phyloP scores from a whole-genome alignment of 169 alveolate genomes.

The Fabrea salina region DNA sequence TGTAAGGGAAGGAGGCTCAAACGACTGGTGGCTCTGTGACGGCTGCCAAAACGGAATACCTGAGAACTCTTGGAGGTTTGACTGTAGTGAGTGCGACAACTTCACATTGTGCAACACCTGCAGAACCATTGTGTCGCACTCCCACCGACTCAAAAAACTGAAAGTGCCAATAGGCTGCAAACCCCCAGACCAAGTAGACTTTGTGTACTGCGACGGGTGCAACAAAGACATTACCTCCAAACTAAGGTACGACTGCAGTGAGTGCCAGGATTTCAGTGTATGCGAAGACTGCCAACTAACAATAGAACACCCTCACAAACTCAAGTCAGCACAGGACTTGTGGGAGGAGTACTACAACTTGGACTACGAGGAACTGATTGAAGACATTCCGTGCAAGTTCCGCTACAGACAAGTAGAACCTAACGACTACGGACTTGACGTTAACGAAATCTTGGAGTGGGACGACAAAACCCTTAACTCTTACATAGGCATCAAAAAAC shows the following conservation, averaged over 20 bases:
- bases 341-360: neutral
- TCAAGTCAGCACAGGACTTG: neutral
- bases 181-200: neutral
- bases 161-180: conserved; percentile 17
- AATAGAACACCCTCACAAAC: neutral
- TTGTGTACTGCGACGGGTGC: conserved; percentile 1
- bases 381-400: conserved; percentile 7
- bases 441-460: conserved; percentile 5
- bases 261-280: neutral
- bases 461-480: conserved; percentile 3
- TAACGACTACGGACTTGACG: conserved; percentile 19
- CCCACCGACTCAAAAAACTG: neutral
- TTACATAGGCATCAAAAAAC: conserved; percentile 12
- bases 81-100: neutral
- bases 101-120: neutral
- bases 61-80: neutral
- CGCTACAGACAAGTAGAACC: conserved; percentile 8
- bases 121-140: neutral
- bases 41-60: conserved; percentile 6
- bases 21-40: conserved; percentile 13
- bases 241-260: neutral
- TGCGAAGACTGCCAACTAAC: neutral
- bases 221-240: neutral
- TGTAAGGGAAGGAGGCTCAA: neutral
- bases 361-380: conserved; percentile 20